phyloP scores from a whole-genome alignment of 345 rosid species.

The Barbarea vulgaris region DNA sequence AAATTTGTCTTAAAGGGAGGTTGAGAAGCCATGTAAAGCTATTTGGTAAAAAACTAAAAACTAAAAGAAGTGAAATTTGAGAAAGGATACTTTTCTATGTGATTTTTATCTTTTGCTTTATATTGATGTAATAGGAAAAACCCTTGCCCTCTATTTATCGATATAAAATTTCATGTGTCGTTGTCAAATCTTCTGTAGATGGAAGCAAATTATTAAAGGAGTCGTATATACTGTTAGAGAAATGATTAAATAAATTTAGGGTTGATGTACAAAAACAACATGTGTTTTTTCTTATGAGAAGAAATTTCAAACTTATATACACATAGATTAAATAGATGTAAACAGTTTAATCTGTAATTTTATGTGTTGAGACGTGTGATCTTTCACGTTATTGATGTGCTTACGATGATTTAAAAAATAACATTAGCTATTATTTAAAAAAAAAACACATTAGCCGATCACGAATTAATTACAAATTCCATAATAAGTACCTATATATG shows the following conservation, averaged over 20 bases:
- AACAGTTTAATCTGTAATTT: background rate
- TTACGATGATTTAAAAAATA: background rate
- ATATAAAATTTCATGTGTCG: slow-evolving; percentile 9
- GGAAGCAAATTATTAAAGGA: slow-evolving; percentile 35
- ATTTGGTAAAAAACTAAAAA: background rate
- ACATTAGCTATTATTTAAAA: background rate
- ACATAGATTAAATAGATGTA: background rate
- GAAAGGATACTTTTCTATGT: background rate
- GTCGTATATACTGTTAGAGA: slow-evolving; percentile 2
- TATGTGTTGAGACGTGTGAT: background rate
- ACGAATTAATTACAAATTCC: background rate
- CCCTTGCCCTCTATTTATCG: slow-evolving; percentile 26
- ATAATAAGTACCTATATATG: background rate
- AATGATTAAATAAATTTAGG: slow-evolving; percentile 17
- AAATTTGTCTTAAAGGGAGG: slow-evolving; percentile 38
- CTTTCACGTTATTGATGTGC: background rate
- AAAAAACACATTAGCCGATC: background rate
- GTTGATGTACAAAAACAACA: background rate
- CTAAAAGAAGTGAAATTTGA: slow-evolving; percentile 20
- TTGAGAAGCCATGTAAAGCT: slow-evolving; percentile 37
- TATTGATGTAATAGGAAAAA: background rate
- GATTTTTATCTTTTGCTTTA: slow-evolving; percentile 24
- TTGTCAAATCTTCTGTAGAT: slow-evolving; percentile 24
- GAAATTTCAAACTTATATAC: background rate
- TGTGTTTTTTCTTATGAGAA: background rate